Evolutionary conservation across 2,329 filamentous ascomycete genomes (phyloP).

Genomic region (Scopulariopsis brevicaulis): DNA sequence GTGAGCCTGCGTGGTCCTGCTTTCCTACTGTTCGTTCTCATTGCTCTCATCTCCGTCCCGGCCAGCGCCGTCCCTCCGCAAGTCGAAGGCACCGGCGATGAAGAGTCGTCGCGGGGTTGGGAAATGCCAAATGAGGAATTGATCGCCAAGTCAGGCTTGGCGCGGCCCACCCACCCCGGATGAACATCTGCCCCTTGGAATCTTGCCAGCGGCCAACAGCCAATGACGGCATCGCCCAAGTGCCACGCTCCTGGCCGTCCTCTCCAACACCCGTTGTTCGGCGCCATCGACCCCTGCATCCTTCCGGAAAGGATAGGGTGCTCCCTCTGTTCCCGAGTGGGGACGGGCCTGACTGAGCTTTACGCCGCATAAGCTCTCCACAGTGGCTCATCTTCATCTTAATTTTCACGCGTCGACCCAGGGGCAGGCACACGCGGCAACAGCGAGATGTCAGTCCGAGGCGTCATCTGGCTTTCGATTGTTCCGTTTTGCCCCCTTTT

Average conservation of each 20-base stretch:
- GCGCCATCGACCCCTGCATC: neutral
- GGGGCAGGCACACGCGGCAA: neutral
- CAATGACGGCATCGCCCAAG: neutral
- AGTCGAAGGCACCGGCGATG: neutral
- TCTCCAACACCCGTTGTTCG: neutral
- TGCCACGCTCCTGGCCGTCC: neutral
- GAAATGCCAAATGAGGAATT: neutral
- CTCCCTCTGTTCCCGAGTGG: neutral
- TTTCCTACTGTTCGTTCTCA: neutral
- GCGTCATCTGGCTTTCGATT: neutral
- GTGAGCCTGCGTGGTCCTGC: neutral
- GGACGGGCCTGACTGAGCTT: neutral
- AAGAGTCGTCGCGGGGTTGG: neutral
- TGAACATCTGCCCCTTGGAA: neutral
- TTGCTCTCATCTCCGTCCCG: neutral
- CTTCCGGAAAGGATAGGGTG: no score
- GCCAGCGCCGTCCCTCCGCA: neutral
- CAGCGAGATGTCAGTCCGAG: neutral
- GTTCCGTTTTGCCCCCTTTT: neutral
- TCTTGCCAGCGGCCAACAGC: neutral
- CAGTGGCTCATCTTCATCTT: neutral
- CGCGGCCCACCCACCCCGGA: neutral
- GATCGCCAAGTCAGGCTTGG: neutral
- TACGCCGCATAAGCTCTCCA: neutral
- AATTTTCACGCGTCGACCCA: neutral